These are phyloP conservation scores for Aspergillus arachidicola DNA, from an alignment of 2,329 filamentous ascomycete genomes.

Conservation along the genomic window DNA sequence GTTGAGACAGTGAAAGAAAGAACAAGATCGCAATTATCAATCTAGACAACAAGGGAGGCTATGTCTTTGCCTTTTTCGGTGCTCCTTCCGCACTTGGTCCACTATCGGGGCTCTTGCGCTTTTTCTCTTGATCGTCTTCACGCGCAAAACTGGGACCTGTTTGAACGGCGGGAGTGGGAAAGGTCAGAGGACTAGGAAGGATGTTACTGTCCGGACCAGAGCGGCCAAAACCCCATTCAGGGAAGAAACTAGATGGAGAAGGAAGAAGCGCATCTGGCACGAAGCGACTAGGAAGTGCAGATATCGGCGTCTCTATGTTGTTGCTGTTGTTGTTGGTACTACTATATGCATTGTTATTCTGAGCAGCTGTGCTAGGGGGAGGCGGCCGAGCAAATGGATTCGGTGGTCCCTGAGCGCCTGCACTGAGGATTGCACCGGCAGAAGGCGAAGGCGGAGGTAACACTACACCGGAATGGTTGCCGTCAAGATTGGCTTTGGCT, in stretches of 20 bases:
- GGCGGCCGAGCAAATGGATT: constrained; percentile 93
- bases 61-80: constrained; percentile 45
- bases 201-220: constrained; percentile 74
- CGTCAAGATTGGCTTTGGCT: constrained; percentile 54
- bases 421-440: constrained; percentile 80
- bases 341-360: constrained; percentile 47
- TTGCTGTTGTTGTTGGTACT: constrained; percentile 36
- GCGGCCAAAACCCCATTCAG: constrained; percentile 77
- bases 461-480: constrained; percentile 71
- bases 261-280: constrained; percentile 85
- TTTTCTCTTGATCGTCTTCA: constrained; percentile 49
- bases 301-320: constrained; percentile 77
- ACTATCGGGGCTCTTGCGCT: constrained; percentile 47
- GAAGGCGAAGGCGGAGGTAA: constrained; percentile 92
- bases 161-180: constrained; percentile 71
- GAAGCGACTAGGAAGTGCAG: constrained; percentile 87
- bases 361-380: constrained; percentile 58
- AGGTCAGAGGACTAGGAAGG: constrained; percentile 87
- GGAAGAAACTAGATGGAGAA: constrained; percentile 89
- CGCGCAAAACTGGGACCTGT: constrained; percentile 44
- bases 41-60: constrained; percentile 13
- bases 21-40: constrained; percentile 13
- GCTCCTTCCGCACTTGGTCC: constrained; percentile 34
- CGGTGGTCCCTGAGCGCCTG: constrained; percentile 86
- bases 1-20: constrained; percentile 6